Conservation (phyloP, 108 stramenopile genomes). For the Cyclotella baltica region DNA sequence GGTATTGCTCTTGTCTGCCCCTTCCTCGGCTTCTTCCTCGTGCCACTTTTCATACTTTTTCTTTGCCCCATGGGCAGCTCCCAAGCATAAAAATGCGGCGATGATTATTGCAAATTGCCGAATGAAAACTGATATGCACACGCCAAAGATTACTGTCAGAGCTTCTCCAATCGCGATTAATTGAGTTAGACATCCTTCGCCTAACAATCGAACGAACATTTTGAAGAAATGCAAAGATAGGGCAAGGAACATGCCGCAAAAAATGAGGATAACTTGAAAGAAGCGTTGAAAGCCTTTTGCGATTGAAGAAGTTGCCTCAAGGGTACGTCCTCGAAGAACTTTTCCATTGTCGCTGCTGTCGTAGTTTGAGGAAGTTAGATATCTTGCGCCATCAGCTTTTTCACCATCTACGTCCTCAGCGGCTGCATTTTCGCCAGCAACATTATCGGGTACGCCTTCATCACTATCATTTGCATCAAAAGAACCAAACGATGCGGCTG, state of each 20-base stretch:
- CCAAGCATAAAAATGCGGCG: constrained; percentile 32
- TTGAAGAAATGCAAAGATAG: constrained; percentile 58
- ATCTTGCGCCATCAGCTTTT: neutral
- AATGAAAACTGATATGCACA: constrained; percentile 45
- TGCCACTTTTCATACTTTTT: constrained; percentile 44
- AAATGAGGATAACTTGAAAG: constrained; percentile 41
- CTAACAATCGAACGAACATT: constrained; percentile 53
- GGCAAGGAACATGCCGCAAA: constrained; percentile 52
- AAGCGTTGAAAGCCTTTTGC: constrained; percentile 7
- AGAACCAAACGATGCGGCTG: constrained; percentile 51
- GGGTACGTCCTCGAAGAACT: constrained; percentile 1
- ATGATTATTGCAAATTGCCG: constrained; percentile 40
- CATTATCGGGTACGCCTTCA: neutral
- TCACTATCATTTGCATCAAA: constrained; percentile 10
- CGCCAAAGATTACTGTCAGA: constrained; percentile 25
- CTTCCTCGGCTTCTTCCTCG: constrained; percentile 22
- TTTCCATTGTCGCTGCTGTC: neutral
- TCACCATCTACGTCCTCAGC: constrained; percentile 23
- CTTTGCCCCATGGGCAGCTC: constrained; percentile 28
- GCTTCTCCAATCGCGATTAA: constrained; percentile 48
- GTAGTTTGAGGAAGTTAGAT: neutral
- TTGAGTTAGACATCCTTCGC: constrained; percentile 49
- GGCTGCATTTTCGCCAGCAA: no score
- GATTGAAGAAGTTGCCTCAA: constrained; percentile 11
- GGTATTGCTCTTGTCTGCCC: neutral